Evolutionary conservation across 805 yeast species (phyloP), one percentile per base, ranked within the genome.

Genomic region (Ogataea siamensis): DNA sequence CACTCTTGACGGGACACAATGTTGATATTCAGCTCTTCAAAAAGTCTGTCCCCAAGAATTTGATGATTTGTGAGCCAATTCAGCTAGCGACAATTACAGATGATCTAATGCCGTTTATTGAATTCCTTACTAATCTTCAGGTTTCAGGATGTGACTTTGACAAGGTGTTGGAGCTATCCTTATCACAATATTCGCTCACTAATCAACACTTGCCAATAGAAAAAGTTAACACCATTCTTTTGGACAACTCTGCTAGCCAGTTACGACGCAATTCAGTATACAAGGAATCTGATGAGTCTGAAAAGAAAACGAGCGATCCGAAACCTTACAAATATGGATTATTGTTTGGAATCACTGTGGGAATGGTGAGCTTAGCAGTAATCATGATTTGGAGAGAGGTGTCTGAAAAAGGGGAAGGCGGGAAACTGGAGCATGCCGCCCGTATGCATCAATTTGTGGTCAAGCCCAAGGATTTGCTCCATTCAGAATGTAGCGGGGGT

Each of bases 41-140:
- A 28, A 45, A 43, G 35, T 20, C 44, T 14, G 17, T 48, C 12
- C 28, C 49, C 8, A 40, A 43, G 34, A 39, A 44, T 10, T 36
- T 55, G 44, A 51, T 53, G 56, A 45, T 64, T n/a, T 62, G 67
- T 41, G 53, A 61, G 26, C 67, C 68, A 2, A 44, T 63, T 5
- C 32, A 29, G 22, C 36, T 63, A 30, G 44, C 47, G 23, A 50
- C 62, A 1, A 35, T 58, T 4, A 42, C 55, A 27, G 59, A 58
- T 40, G 64, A 63, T 33, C 41, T 64, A 24, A 54, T 62, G 49
- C 40, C 40, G 1, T 46, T 63, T 36, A 59, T 63, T 34, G 60
- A 62, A 36, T 58, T 61, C 25, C 48, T 63, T 7, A 48, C 52
- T 5, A 54, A 52, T 28, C 38, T 60, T 11, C 50, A 58, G 28